Conservation (phyloP, 805 yeast species). For the Blastobotrys parvus region DNA sequence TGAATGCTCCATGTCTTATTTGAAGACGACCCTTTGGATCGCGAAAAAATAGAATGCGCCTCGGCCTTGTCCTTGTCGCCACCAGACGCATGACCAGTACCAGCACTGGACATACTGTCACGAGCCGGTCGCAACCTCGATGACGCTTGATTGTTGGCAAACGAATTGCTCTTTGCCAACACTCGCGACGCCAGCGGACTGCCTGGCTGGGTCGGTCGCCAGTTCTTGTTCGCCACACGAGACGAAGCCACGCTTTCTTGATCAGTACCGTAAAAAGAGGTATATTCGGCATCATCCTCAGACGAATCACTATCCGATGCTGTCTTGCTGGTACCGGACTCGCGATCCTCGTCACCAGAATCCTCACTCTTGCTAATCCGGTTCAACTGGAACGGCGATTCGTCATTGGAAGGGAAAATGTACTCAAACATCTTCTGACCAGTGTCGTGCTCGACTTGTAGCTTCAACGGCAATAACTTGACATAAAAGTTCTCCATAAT, state of each 20-base stretch:
- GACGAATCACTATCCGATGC: slow-evolving; percentile 1
- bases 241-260: background rate
- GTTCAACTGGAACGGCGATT: slow-evolving; percentile 19
- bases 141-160: background rate
- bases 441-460: slow-evolving; percentile 66
- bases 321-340: background rate
- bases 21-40: background rate
- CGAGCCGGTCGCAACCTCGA: background rate
- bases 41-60: background rate
- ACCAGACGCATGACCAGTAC: background rate
- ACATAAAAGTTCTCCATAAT: slow-evolving; percentile 60
- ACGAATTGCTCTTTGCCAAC: background rate
- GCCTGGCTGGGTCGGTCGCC: background rate
- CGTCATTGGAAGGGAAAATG: slow-evolving; percentile 52
- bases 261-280: background rate
- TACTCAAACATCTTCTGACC: slow-evolving; percentile 57
- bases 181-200: background rate
- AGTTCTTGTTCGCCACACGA: background rate
- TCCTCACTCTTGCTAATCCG: slow-evolving; percentile 9
- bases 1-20: background rate
- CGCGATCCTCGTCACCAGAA: slow-evolving; percentile 3
- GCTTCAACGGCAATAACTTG: slow-evolving; percentile 52
- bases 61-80: background rate
- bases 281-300: slow-evolving; percentile 1
- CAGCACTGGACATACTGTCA: no score